A percentile compares a stretch with the other conserved stretches of the same genome.
Conservation (phyloP, 2,329 filamentous ascomycete genomes). For the Basipetospora chlamydospora region DNA sequence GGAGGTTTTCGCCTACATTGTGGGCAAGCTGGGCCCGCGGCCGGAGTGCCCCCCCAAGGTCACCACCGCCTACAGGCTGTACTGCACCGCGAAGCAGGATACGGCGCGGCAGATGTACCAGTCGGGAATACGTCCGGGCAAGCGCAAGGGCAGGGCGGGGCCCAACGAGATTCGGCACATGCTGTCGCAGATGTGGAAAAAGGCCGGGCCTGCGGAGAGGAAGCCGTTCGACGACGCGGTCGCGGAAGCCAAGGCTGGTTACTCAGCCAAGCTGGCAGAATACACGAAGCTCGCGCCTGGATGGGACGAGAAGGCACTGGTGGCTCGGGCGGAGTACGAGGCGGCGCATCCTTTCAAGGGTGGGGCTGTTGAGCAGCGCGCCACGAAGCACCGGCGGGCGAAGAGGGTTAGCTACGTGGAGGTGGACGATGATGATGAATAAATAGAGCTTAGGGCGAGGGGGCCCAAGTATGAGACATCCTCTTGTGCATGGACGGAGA, state of each 20-base stretch:
- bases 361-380: neutral
- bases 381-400: constrained; percentile 5
- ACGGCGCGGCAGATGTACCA: constrained; percentile 44
- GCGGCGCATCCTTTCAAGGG: constrained; percentile 31
- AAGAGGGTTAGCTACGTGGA: constrained; percentile 22
- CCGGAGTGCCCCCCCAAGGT: constrained; percentile 59
- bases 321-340: constrained; percentile 37
- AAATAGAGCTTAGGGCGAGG: too few relatives aligned
- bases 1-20: constrained; percentile 36
- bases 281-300: constrained; percentile 47
- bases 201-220: constrained; percentile 53
- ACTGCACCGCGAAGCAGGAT: constrained; percentile 67
- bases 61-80: constrained; percentile 72
- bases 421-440: constrained; percentile 12
- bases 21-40: constrained; percentile 53
- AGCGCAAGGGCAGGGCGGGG: constrained; percentile 39
- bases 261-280: constrained; percentile 39
- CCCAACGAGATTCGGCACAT: constrained; percentile 76
- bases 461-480: neutral
- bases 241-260: constrained; percentile 51
- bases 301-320: constrained; percentile 57
- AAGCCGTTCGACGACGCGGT: constrained; percentile 67
- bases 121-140: constrained; percentile 42
- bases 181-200: constrained; percentile 83
- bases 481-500: too few relatives aligned